Percentiles rank a stretch among this genome's conserved stretches.
Evolutionary conservation across 2,329 filamentous ascomycete genomes (phyloP).

Genomic region (Aureobasidium sp.): DNA sequence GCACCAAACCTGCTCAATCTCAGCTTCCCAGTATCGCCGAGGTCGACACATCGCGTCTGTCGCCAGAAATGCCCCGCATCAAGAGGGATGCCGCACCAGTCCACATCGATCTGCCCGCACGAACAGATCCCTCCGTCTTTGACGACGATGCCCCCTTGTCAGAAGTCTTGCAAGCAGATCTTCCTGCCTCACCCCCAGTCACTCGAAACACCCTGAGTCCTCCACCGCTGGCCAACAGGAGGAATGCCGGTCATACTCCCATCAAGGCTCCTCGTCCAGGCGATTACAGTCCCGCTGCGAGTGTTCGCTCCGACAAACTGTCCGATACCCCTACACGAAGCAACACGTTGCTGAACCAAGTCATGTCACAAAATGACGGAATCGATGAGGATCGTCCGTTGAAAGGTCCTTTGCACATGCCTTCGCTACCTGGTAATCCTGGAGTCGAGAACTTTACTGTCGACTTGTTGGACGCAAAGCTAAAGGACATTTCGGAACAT

Average conservation of each 20-base stretch:
- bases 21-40: constrained; percentile 30
- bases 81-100: constrained; percentile 16
- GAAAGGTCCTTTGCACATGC: constrained; percentile 31
- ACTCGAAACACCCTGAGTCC: constrained; percentile 25
- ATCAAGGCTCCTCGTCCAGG: constrained; percentile 24
- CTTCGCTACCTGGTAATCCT: constrained; percentile 29
- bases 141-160: background rate
- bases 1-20: constrained; percentile 16
- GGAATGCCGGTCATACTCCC: constrained; percentile 31
- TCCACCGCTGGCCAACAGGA: constrained; percentile 26
- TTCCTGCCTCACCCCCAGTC: constrained; percentile 24
- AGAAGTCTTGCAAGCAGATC: constrained; percentile 25
- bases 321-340: constrained; percentile 31
- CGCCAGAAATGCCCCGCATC: constrained; percentile 10
- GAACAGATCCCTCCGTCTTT: background rate
- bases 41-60: constrained; percentile 24
- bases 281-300: constrained; percentile 22
- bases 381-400: constrained; percentile 28
- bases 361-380: constrained; percentile 22
- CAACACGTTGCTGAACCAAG: constrained; percentile 31
- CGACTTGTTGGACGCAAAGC: constrained; percentile 26
- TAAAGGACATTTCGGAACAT: constrained; percentile 29
- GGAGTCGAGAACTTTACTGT: constrained; percentile 31
- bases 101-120: constrained; percentile 16
- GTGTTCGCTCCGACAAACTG: constrained; percentile 23